A percentile compares a stretch with the other conserved stretches of the same genome.
Evolutionary conservation across 257 asterid genomes (phyloP).

Genomic region (Plantago major): DNA sequence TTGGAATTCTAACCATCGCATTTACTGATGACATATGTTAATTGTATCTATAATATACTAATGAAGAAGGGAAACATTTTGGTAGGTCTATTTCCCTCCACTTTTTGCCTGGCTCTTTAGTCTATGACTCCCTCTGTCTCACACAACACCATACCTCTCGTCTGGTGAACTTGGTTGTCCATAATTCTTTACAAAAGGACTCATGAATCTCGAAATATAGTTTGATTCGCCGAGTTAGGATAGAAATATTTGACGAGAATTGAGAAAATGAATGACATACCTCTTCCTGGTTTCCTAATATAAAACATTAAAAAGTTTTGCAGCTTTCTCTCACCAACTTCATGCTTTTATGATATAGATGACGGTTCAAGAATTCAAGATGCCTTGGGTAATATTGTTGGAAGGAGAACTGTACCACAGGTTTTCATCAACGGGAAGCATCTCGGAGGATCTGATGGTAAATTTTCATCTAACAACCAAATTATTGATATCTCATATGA

Average conservation of each 20-base stretch:
- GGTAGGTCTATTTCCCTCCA: neutral
- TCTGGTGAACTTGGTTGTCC: neutral
- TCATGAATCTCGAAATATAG: neutral
- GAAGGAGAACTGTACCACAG: conserved; percentile 88
- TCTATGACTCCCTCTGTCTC: neutral
- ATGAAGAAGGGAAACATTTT: neutral
- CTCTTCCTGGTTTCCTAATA: too few relatives aligned
- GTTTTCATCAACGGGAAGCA: conserved; percentile 84
- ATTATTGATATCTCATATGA: neutral
- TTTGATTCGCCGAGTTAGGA: neutral
- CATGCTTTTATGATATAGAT: conserved; percentile 31
- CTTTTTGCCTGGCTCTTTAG: neutral
- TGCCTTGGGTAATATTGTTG: conserved; percentile 61
- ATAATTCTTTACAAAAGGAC: neutral
- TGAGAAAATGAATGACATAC: neutral
- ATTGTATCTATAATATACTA: neutral
- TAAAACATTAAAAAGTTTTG: neutral
- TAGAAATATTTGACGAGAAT: neutral
- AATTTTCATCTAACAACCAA: neutral
- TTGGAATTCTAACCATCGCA: neutral
- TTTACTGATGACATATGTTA: neutral
- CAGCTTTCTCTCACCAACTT: neutral
- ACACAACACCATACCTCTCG: neutral
- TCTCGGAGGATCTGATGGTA: conserved; percentile 99
- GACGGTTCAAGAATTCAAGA: conserved; percentile 76